A percentile compares a stretch with the other conserved stretches of the same genome.
Conservation (phyloP, 306 rosid species). For the Sesbania bispinosa region DNA sequence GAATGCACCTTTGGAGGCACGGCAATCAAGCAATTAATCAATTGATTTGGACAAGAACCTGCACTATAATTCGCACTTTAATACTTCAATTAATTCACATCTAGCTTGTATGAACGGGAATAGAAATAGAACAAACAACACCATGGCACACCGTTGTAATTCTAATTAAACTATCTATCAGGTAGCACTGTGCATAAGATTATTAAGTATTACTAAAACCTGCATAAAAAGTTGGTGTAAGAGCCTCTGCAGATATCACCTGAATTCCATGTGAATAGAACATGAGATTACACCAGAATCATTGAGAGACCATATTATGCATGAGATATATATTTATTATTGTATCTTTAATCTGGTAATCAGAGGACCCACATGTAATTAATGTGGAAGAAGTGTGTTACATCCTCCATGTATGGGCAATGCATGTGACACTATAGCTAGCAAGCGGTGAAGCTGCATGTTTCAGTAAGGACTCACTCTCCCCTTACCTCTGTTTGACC, state of each 20-base stretch:
- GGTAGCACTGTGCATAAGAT: no score
- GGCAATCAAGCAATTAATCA: slow-evolving; percentile 2
- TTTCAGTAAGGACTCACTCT: slow-evolving; percentile 3
- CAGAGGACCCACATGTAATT: slow-evolving; percentile 28
- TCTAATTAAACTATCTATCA: no score
- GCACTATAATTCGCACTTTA: background rate
- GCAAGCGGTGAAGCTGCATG: slow-evolving; percentile 29
- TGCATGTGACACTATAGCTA: slow-evolving; percentile 35
- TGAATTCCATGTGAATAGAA: slow-evolving; percentile 40
- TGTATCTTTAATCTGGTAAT: slow-evolving; percentile 14
- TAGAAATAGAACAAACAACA: no score
- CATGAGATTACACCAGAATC: slow-evolving; percentile 16
- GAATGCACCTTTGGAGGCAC: background rate
- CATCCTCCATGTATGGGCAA: slow-evolving; percentile 43
- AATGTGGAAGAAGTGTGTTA: slow-evolving; percentile 28
- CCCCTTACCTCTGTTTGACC: slow-evolving; percentile 1
- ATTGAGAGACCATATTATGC: slow-evolving; percentile 19
- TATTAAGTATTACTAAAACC: no score
- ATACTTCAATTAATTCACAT: background rate
- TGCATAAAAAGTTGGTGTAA: background rate
- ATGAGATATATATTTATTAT: slow-evolving; percentile 1
- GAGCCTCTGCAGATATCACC: slow-evolving; percentile 21
- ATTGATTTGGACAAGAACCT: slow-evolving; percentile 18
- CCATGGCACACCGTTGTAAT: no score
- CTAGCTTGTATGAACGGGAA: background rate